Conservation (phyloP, 2,329 filamentous ascomycete species). For the Trichoderma hamatum region DNA sequence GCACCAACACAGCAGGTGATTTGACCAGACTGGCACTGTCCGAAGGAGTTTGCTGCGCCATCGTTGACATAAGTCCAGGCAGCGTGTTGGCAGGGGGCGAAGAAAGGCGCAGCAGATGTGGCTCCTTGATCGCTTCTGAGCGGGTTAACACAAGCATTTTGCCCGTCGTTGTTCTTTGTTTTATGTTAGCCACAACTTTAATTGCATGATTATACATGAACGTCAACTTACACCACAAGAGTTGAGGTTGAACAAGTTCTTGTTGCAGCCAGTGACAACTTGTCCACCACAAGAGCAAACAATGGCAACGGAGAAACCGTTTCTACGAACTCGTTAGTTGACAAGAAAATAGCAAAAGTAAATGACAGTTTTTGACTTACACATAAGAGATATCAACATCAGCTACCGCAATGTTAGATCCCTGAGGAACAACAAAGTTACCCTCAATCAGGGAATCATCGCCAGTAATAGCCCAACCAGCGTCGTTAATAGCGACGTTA, state of each 20-base stretch:
- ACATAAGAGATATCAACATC: conserved; percentile 6
- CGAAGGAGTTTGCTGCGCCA: conserved; percentile 4
- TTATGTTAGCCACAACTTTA: background rate
- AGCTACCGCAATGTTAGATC: background rate
- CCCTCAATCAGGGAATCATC: conserved; percentile 8
- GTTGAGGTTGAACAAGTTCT: conserved; percentile 7
- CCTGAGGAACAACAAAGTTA: conserved; percentile 11
- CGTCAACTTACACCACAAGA: background rate
- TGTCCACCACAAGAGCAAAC: conserved; percentile 6
- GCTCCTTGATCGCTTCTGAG: background rate
- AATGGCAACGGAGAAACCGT: conserved; percentile 8
- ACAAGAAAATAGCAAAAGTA: background rate
- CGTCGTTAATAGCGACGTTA: background rate
- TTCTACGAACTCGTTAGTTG: background rate
- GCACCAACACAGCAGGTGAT: background rate
- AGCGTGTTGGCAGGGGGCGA: conserved; percentile 1
- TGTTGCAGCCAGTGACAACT: conserved; percentile 4
- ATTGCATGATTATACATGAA: background rate
- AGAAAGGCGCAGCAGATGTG: conserved; percentile 1
- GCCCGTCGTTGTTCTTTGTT: background rate
- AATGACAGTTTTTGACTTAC: background rate
- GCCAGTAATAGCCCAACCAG: conserved; percentile 1
- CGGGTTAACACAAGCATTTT: background rate
- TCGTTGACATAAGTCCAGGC: conserved; percentile 8
- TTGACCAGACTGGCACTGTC: conserved; percentile 1